phyloP scores from a whole-genome alignment of 495 filamentous ascomycete species.

The Geopyxis carbonaria region DNA sequence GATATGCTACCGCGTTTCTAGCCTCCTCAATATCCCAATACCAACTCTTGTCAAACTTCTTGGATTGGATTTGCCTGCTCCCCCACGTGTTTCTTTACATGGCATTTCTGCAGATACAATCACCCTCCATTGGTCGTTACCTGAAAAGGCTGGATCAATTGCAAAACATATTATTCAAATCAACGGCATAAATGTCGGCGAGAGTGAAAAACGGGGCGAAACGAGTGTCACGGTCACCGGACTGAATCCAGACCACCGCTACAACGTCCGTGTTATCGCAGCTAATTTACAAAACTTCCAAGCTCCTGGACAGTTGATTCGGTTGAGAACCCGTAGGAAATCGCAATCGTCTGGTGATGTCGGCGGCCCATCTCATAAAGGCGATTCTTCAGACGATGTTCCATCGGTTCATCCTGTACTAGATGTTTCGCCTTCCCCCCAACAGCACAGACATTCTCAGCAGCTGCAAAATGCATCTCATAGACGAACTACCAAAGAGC shows the following conservation, averaged over 20 bases:
- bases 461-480: background rate
- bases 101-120: conserved; percentile 73
- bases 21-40: conserved; percentile 75
- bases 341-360: conserved; percentile 8
- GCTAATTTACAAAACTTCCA: conserved; percentile 81
- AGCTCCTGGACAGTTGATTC: conserved; percentile 67
- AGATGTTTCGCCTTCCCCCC: conserved; percentile 10
- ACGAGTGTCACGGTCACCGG: conserved; percentile 77
- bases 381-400: conserved; percentile 26
- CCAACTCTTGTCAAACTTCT: conserved; percentile 77
- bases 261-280: conserved; percentile 80
- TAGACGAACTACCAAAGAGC: conserved; percentile 28
- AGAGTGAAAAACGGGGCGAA: conserved; percentile 61
- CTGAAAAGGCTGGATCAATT: conserved; percentile 57
- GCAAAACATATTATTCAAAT: conserved; percentile 80
- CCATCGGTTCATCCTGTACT: conserved; percentile 12
- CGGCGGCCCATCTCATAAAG: conserved; percentile 11
- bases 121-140: conserved; percentile 79
- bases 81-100: conserved; percentile 80
- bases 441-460: conserved; percentile 34
- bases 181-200: conserved; percentile 82
- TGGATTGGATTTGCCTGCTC: conserved; percentile 79
- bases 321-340: conserved; percentile 41
- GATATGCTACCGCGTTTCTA: conserved; percentile 66
- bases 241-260: conserved; percentile 68